phyloP scores from a whole-genome alignment of 2,329 filamentous ascomycete species.

The Venturia oleaginea region DNA sequence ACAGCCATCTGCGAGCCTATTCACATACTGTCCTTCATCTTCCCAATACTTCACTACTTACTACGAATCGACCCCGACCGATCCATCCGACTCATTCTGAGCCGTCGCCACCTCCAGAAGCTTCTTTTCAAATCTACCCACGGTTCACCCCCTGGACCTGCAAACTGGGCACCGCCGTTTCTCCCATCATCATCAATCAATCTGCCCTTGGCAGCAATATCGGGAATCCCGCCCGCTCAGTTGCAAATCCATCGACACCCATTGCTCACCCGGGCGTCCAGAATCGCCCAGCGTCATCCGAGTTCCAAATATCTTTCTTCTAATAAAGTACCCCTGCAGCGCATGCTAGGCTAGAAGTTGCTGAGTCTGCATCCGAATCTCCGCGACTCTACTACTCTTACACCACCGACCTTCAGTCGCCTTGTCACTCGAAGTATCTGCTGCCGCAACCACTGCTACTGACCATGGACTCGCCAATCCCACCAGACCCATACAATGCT shows the following conservation, averaged over 20 bases:
- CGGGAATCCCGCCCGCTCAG: background rate
- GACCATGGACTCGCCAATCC: constrained; percentile 36
- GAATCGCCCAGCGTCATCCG: background rate
- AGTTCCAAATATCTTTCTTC: background rate
- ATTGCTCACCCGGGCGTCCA: background rate
- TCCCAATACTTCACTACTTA: background rate
- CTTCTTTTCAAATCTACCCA: background rate
- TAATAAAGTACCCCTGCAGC: background rate
- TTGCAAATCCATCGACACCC: background rate
- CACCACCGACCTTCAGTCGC: background rate
- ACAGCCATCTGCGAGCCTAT: background rate
- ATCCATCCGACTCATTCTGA: background rate
- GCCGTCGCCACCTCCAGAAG: background rate
- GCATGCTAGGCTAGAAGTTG: background rate
- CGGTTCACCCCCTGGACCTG: background rate
- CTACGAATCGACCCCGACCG: background rate
- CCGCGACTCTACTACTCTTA: background rate
- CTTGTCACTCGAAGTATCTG: background rate
- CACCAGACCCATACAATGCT: constrained; percentile 69
- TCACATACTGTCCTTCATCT: background rate
- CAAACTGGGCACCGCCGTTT: background rate
- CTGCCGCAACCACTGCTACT: constrained; percentile 1
- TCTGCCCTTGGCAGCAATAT: background rate
- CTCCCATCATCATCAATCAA: background rate
- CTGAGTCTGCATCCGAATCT: background rate